phyloP scores from a whole-genome alignment of 176 grass and related monocot species.

The Miscanthus lutarioriparius region DNA sequence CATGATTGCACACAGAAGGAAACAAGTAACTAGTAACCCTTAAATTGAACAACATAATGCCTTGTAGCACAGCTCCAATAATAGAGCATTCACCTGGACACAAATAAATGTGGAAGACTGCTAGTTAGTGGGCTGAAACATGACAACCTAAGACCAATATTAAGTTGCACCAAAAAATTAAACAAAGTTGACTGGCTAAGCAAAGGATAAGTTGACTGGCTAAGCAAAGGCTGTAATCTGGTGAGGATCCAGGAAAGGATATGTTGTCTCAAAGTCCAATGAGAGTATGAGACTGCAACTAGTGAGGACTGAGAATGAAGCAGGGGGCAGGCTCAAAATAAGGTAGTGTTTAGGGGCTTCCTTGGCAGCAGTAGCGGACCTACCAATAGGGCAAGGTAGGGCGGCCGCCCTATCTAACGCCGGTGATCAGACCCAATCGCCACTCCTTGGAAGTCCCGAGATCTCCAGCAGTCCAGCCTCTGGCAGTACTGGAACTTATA shows the following conservation, averaged over 20 bases:
- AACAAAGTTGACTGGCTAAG: neutral
- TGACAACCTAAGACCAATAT: neutral
- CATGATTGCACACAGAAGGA: neutral
- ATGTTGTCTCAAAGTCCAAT: neutral
- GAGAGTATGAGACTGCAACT: neutral
- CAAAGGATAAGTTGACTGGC: neutral
- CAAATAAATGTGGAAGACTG: neutral
- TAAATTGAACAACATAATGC: conserved; percentile 13
- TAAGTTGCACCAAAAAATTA: neutral
- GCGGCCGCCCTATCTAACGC: too few relatives aligned
- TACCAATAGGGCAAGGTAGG: too few relatives aligned
- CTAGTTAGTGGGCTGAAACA: neutral
- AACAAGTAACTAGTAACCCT: neutral
- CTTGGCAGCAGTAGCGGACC: too few relatives aligned
- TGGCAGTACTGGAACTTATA: too few relatives aligned
- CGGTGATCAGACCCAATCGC: too few relatives aligned
- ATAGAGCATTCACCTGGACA: conserved; percentile 14
- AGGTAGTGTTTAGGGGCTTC: neutral
- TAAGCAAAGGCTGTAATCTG: neutral
- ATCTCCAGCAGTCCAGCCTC: too few relatives aligned
- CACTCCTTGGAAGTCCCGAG: too few relatives aligned
- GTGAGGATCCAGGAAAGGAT: neutral
- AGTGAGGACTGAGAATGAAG: neutral
- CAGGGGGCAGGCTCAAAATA: neutral
- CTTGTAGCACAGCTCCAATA: neutral